These are phyloP conservation scores for Aurinia saxatilis DNA, from an alignment of 345 rosid species.

Conservation along the genomic window DNA sequence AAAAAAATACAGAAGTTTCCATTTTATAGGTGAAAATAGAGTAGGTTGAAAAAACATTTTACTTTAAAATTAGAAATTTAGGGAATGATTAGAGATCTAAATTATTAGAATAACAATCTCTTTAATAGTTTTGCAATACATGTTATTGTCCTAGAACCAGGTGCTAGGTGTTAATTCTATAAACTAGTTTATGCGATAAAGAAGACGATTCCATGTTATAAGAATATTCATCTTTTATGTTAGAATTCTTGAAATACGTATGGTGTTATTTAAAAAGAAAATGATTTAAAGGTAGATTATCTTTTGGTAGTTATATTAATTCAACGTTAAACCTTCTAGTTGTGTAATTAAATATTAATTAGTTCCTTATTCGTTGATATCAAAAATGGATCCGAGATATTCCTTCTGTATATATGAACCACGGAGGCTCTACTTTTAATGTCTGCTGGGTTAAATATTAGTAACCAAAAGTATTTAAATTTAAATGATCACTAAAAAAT, in stretches of 20 bases:
- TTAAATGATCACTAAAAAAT: slow-evolving; percentile 2
- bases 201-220: too few species aligned
- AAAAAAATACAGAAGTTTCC: too few species aligned
- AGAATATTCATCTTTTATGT: too few species aligned
- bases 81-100: too few species aligned
- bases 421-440: slow-evolving; percentile 34
- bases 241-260: slow-evolving; percentile 27
- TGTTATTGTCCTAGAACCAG: too few species aligned
- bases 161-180: too few species aligned
- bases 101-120: too few species aligned
- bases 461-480: slow-evolving; percentile 2
- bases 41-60: too few species aligned
- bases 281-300: background rate
- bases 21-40: too few species aligned
- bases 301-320: slow-evolving; percentile 5
- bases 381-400: slow-evolving; percentile 30
- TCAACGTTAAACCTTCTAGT: slow-evolving; percentile 18
- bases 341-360: background rate
- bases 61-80: too few species aligned
- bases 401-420: slow-evolving; percentile 34
- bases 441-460: slow-evolving; percentile 8
- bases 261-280: background rate
- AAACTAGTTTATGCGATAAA: too few species aligned
- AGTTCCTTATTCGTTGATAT: slow-evolving; percentile 20
- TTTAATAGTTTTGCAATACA: too few species aligned